These are phyloP conservation scores for Mesembryanthemum crystallinum DNA, from an alignment of 148 eudicot species.

Conservation along the genomic window DNA sequence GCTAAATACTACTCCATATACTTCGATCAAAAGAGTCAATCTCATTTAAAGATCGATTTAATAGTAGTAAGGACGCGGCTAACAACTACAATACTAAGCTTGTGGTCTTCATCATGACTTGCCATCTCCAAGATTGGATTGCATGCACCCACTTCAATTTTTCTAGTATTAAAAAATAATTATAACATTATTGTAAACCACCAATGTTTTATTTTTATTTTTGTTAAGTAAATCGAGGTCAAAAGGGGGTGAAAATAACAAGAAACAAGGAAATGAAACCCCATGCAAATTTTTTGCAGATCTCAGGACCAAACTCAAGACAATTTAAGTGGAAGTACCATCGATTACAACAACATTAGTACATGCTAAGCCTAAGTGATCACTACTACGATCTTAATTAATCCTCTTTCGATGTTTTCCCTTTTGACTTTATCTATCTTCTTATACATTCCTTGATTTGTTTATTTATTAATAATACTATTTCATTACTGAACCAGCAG, in stretches of 20 bases:
- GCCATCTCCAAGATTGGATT: slow-evolving; percentile 10
- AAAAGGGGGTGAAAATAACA: slow-evolving; percentile 13
- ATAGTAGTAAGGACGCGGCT: too few species aligned
- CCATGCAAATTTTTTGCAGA: slow-evolving; percentile 27
- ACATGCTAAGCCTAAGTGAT: slow-evolving; percentile 13
- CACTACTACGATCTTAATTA: background rate
- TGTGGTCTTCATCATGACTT: slow-evolving; percentile 10
- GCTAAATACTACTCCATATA: too few species aligned
- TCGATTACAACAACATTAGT: slow-evolving; percentile 21
- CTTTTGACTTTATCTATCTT: background rate
- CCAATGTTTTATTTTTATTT: background rate
- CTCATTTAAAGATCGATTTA: too few species aligned
- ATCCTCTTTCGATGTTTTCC: background rate
- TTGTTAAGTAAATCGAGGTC: slow-evolving; percentile 20
- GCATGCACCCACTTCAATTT: background rate
- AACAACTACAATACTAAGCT: background rate
- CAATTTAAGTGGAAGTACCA: slow-evolving; percentile 7
- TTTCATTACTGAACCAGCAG: too few species aligned
- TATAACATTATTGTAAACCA: background rate
- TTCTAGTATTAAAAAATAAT: background rate
- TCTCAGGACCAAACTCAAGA: slow-evolving; percentile 17
- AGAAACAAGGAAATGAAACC: slow-evolving; percentile 33
- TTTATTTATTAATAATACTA: too few species aligned
- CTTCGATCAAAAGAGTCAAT: too few species aligned
- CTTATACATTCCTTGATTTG: background rate